phyloP scores from a whole-genome alignment of 2,329 filamentous ascomycete species.

The Chaetomium sp. region DNA sequence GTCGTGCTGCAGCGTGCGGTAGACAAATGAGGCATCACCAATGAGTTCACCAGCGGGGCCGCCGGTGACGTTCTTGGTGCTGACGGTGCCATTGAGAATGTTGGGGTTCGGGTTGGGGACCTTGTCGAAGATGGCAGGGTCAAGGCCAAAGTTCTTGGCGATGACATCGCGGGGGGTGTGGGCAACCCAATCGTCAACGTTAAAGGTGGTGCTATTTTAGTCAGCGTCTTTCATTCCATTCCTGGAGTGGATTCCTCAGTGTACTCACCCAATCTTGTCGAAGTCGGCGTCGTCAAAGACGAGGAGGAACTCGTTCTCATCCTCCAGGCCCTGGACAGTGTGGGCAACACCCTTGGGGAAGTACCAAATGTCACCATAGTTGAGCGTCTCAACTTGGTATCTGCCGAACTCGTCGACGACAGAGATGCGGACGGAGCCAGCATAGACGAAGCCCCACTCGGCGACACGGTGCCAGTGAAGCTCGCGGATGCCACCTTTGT shows the following conservation, averaged over 20 bases:
- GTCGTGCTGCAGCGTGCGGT: slow-evolving; percentile 49
- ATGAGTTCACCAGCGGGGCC: slow-evolving; percentile 44
- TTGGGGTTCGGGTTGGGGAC: slow-evolving; percentile 54
- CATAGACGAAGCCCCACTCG: slow-evolving; percentile 60
- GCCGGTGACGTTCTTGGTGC: slow-evolving; percentile 6
- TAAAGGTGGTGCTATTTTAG: slow-evolving; percentile 57
- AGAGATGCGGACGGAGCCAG: slow-evolving; percentile 46
- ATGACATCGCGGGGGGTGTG: slow-evolving; percentile 58
- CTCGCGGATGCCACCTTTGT: slow-evolving; percentile 59
- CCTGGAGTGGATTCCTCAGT: background rate
- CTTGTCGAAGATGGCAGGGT: slow-evolving; percentile 51
- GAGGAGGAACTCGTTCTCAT: slow-evolving; percentile 61
- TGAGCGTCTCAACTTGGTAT: slow-evolving; percentile 8
- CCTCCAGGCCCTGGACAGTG: slow-evolving; percentile 54
- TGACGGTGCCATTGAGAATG: slow-evolving; percentile 36
- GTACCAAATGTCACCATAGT: slow-evolving; percentile 10
- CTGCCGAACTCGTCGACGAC: slow-evolving; percentile 7
- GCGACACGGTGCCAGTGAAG: slow-evolving; percentile 64
- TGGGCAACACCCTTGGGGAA: slow-evolving; percentile 10
- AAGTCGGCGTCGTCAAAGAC: slow-evolving; percentile 63
- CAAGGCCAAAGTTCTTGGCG: slow-evolving; percentile 63
- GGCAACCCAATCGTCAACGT: slow-evolving; percentile 62
- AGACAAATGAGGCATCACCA: slow-evolving; percentile 57
- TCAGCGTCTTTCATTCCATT: background rate
- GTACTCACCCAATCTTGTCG: slow-evolving; percentile 47